Conservation (phyloP, 768 basidiomycete species). For the Arthromyces matolae region DNA sequence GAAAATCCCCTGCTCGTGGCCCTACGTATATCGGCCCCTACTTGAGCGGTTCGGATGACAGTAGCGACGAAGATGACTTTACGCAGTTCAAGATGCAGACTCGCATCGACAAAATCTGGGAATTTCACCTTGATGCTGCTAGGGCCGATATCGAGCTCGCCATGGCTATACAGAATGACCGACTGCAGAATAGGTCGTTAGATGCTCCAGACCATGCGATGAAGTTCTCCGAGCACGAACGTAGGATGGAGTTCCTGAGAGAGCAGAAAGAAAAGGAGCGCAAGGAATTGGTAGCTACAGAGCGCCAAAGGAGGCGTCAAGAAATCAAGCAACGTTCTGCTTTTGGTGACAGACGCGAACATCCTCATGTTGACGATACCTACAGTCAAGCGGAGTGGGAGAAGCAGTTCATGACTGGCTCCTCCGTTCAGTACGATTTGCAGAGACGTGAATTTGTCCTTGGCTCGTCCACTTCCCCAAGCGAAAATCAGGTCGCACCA, state of each 20-base stretch:
- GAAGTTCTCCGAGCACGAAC: slow-evolving; percentile 36
- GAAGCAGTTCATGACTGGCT: slow-evolving; percentile 8
- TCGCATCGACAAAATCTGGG: slow-evolving; percentile 43
- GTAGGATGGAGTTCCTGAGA: slow-evolving; percentile 35
- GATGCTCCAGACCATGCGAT: slow-evolving; percentile 26
- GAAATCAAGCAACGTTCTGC: slow-evolving; percentile 24
- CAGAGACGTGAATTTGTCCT: slow-evolving; percentile 13
- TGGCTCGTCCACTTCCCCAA: slow-evolving; percentile 1
- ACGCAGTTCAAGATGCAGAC: slow-evolving; percentile 43
- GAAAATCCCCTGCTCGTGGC: slow-evolving; percentile 20
- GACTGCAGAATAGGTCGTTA: slow-evolving; percentile 30
- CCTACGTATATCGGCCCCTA: slow-evolving; percentile 34
- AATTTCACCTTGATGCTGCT: slow-evolving; percentile 48
- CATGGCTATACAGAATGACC: slow-evolving; percentile 33
- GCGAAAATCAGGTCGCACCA: slow-evolving; percentile 6
- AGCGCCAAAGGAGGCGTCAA: slow-evolving; percentile 33
- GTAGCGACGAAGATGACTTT: slow-evolving; percentile 35
- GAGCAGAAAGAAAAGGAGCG: slow-evolving; percentile 47
- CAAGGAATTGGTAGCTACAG: slow-evolving; percentile 37
- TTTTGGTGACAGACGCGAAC: slow-evolving; percentile 14
- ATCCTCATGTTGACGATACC: slow-evolving; percentile 5
- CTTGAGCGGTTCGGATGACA: slow-evolving; percentile 28
- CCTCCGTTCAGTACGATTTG: slow-evolving; percentile 12
- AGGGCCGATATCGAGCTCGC: slow-evolving; percentile 39
- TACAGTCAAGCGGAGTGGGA: slow-evolving; percentile 12